Base-by-base conservation (phyloP, 495 filamentous ascomycete genomes). In the Penicillium cosmopolitanum region DNA sequence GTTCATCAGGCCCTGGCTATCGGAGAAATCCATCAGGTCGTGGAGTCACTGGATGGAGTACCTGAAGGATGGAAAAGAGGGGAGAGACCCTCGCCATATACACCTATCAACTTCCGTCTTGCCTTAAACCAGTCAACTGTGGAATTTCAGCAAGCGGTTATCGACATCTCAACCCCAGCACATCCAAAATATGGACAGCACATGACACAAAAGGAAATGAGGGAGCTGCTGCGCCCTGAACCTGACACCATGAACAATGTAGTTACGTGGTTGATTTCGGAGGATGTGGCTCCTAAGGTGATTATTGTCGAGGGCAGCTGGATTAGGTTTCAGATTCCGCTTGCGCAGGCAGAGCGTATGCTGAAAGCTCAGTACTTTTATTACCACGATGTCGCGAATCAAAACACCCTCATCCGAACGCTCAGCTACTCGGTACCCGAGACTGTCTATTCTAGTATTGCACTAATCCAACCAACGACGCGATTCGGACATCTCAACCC, bases 141-240 rank as follows among this genome's bases (percentile, higher is more conserved):
- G 8, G 69, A 78, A 12, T 84, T 91, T 40, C 86, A 91, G 66
- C 74, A 85, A 56, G 79, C 72, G 18, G 78, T 90, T 21, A 74
- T 86, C 34, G 80, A 87, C 9, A 75, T 92, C 33, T 86, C 86
- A 16, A 85, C 83, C 4, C 89, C 88, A 4, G 77, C 76, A 4
- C 80, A 88, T 60, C 69, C 77, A 3, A 74, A 68, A 4, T 91
- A 91, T 68, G 89, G 89, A 2, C 69, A 82, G 50, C 83, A 90
- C 57, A 79, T 91, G 77, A 82, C 78, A 53, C 77, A 80, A n/a
- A 77, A 85, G 18, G 77, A 85, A 59, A 68, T 87, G 50, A 74
- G 73, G 50, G 70, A 74, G 0, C 74, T 84, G 56, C 60, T 88
- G 51, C 75, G 72, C 51, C 84, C 86, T 2, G 72, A 67, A 1